These are phyloP conservation scores for Eucalyptus leucophloia DNA, from an alignment of 345 rosid species.

Conservation along the genomic window DNA sequence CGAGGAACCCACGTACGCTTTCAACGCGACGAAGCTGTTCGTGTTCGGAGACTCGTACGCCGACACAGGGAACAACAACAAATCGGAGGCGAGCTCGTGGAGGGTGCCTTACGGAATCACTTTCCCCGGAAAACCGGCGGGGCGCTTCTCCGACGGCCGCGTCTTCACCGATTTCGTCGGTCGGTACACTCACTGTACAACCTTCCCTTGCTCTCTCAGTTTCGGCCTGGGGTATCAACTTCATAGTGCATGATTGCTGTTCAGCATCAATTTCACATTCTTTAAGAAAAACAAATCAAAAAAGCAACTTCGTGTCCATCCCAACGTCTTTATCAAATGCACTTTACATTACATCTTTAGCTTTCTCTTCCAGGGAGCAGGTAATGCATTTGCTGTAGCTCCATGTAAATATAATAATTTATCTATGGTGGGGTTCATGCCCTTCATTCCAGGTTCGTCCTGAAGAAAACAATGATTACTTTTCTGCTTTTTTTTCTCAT, in stretches of 20 bases:
- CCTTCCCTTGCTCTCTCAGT: background rate
- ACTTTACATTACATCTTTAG: background rate
- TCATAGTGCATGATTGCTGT: background rate
- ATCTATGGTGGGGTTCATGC: background rate
- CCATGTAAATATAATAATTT: background rate
- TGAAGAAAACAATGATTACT: background rate
- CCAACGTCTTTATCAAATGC: background rate
- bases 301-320: background rate
- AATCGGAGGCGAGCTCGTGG: slow-evolving; percentile 23
- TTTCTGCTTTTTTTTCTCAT: background rate
- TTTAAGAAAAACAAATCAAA: background rate
- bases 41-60: slow-evolving; percentile 66
- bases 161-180: slow-evolving; percentile 47
- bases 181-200: background rate
- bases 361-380: background rate
- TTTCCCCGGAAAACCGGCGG: slow-evolving; percentile 53
- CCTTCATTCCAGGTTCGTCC: background rate
- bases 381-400: background rate
- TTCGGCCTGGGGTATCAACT: background rate
- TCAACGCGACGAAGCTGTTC: slow-evolving; percentile 32
- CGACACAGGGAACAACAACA: slow-evolving; percentile 43
- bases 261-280: background rate
- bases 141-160: slow-evolving; percentile 59
- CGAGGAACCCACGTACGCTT: background rate
- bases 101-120: slow-evolving; percentile 46